Evolutionary conservation across 2,329 filamentous ascomycete species (phyloP).

Genomic region (Gyromitra esculenta): DNA sequence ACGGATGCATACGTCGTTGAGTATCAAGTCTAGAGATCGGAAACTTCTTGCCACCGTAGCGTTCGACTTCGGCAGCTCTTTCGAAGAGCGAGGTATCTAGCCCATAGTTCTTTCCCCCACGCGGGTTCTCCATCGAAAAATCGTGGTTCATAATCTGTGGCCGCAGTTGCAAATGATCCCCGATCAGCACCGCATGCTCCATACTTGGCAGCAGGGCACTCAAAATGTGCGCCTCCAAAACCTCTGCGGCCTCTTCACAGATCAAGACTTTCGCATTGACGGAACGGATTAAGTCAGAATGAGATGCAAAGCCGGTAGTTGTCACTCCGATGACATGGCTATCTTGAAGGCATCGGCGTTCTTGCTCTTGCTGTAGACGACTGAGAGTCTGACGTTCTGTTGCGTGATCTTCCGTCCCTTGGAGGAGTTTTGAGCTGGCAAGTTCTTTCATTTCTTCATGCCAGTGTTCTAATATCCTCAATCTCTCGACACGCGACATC

Average conservation of each 20-base stretch:
- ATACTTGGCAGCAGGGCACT: slow-evolving; percentile 66
- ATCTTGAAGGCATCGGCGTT: slow-evolving; percentile 33
- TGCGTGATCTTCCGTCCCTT: slow-evolving; percentile 25
- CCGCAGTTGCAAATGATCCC: slow-evolving; percentile 79
- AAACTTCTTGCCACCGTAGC: slow-evolving; percentile 61
- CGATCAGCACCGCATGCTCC: slow-evolving; percentile 70
- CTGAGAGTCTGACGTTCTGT: slow-evolving; percentile 16
- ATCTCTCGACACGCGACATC: slow-evolving; percentile 41
- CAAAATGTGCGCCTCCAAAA: slow-evolving; percentile 70
- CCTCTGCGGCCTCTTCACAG: slow-evolving; percentile 83
- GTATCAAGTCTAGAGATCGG: slow-evolving; percentile 72
- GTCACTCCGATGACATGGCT: slow-evolving; percentile 69
- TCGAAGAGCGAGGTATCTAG: slow-evolving; percentile 78
- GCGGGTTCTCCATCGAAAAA: slow-evolving; percentile 44
- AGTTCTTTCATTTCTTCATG: slow-evolving; percentile 33
- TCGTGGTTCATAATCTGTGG: slow-evolving; percentile 66
- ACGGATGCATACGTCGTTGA: slow-evolving; percentile 66
- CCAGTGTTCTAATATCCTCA: slow-evolving; percentile 33
- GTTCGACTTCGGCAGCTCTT: slow-evolving; percentile 74
- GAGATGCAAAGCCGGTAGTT: slow-evolving; percentile 82
- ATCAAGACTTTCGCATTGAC: slow-evolving; percentile 74
- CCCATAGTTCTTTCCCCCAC: slow-evolving; percentile 67
- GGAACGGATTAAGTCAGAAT: slow-evolving; percentile 73
- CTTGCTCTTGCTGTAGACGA: slow-evolving; percentile 34
- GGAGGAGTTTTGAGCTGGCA: slow-evolving; percentile 39